Percentiles rank a stretch among this genome's conserved stretches.
These are phyloP conservation scores for Hymenoscyphus infarciens DNA, from an alignment of 2,329 filamentous ascomycete species.

Conservation along the genomic window DNA sequence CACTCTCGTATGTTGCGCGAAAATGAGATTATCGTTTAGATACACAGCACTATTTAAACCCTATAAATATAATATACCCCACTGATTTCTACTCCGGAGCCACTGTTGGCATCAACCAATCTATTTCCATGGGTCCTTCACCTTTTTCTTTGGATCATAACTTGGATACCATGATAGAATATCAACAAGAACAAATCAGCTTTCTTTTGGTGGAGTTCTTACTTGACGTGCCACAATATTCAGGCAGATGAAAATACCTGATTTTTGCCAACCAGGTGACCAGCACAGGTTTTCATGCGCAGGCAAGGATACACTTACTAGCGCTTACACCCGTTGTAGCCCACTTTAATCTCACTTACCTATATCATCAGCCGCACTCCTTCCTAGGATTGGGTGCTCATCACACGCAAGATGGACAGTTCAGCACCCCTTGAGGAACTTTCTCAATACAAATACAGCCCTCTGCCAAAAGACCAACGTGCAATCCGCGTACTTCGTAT, in stretches of 20 bases:
- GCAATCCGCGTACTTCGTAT: conserved; percentile 7
- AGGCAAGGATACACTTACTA: background rate
- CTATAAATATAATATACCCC: too few species aligned
- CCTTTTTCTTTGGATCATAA: too few species aligned
- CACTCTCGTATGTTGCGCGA: too few species aligned
- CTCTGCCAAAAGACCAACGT: background rate
- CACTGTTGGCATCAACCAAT: too few species aligned
- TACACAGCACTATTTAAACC: too few species aligned
- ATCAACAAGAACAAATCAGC: too few species aligned
- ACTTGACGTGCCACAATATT: background rate
- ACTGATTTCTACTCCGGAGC: too few species aligned
- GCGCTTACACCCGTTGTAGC: background rate
- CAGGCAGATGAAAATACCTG: background rate
- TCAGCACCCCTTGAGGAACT: background rate
- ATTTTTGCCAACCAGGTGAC: background rate
- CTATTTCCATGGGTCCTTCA: too few species aligned
- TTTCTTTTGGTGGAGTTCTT: too few species aligned
- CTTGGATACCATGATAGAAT: too few species aligned
- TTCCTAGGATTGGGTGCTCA: background rate
- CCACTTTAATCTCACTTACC: background rate
- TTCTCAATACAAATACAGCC: background rate
- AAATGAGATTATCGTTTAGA: too few species aligned
- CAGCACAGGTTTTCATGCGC: background rate
- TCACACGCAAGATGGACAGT: too few species aligned
- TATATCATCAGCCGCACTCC: background rate